These are phyloP conservation scores for Coemansia sp. DNA, from an alignment of 192 early-diverging fungal genomes.

Conservation along the genomic window DNA sequence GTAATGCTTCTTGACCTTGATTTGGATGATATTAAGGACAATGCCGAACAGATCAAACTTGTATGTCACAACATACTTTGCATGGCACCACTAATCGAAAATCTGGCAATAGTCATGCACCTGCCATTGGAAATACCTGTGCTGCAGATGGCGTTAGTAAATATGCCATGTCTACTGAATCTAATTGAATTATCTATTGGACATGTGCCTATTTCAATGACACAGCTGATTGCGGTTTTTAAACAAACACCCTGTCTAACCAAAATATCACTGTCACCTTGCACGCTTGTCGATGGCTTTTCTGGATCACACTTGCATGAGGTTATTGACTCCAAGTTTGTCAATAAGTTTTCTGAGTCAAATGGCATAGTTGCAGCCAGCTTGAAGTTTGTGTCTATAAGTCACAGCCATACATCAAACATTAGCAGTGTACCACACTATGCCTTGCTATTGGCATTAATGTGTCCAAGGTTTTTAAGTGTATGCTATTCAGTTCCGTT, in stretches of 20 bases:
- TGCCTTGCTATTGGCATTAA: neutral
- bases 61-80: neutral
- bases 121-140: too few relatives aligned
- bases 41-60: neutral
- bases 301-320: neutral
- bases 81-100: neutral
- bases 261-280: neutral
- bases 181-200: neutral
- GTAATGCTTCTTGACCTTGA: neutral
- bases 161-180: neutral
- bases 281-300: neutral
- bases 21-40: conserved; percentile 2
- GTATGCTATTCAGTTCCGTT: neutral
- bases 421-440: neutral
- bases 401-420: neutral
- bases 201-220: neutral
- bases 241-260: neutral
- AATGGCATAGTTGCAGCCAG: neutral
- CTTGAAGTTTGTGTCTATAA: neutral
- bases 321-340: neutral
- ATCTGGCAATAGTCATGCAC: neutral
- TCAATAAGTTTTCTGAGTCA: neutral
- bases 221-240: neutral
- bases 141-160: neutral
- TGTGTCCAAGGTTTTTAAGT: neutral